phyloP scores from a whole-genome alignment of 306 rosid genomes.

The Trifolium dubium region DNA sequence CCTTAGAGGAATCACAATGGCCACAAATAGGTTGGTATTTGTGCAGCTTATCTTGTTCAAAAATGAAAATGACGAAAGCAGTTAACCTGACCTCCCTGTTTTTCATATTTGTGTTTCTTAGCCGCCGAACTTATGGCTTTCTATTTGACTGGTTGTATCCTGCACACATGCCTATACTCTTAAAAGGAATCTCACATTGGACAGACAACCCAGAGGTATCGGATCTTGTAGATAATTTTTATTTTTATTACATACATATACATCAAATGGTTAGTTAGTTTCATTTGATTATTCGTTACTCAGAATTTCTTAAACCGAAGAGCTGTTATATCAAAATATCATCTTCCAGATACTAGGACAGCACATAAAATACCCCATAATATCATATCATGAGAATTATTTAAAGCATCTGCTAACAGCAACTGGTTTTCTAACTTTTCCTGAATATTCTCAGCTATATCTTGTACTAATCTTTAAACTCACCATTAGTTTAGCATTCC shows the following conservation, averaged over 20 bases:
- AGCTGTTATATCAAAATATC: neutral
- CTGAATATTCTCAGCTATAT: constrained; percentile 24
- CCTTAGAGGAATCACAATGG: constrained; percentile 98
- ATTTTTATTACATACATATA: constrained; percentile 13
- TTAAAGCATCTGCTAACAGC: constrained; percentile 14
- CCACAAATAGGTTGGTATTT: constrained; percentile 78
- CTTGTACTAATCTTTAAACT: neutral
- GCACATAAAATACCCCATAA: constrained; percentile 11
- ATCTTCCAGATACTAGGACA: constrained; percentile 9
- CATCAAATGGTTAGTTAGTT: constrained; percentile 14
- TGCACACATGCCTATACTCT: constrained; percentile 83
- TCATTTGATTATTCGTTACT: neutral
- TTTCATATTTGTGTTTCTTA: constrained; percentile 47
- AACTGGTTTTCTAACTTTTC: constrained; percentile 24
- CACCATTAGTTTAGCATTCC: neutral
- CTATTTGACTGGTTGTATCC: constrained; percentile 99
- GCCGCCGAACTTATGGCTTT: constrained; percentile 94
- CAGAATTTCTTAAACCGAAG: constrained; percentile 6
- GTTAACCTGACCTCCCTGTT: constrained; percentile 28
- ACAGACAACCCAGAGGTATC: constrained; percentile 95
- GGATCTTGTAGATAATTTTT: constrained; percentile 20
- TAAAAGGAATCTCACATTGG: constrained; percentile 95
- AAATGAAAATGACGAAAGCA: constrained; percentile 19
- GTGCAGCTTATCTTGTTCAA: constrained; percentile 29
- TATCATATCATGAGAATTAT: constrained; percentile 5